phyloP scores from a whole-genome alignment of 208 protist genomes.

The Lotmaria passim region DNA sequence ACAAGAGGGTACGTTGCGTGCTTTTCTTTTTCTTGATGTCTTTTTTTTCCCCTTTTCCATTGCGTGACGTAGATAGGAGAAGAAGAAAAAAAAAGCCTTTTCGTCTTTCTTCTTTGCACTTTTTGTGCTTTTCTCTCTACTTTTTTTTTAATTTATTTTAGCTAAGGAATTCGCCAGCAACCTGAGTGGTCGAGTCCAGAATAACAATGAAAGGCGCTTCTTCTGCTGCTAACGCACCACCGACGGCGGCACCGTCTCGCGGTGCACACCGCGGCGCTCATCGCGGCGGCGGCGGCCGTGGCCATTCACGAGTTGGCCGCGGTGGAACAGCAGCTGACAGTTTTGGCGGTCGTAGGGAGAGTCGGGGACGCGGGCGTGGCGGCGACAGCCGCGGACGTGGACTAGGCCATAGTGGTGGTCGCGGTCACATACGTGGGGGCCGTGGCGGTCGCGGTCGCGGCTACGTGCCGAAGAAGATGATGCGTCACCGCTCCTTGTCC shows the following conservation, averaged over 20 bases:
- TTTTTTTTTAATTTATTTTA: too few species aligned
- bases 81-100: too few species aligned
- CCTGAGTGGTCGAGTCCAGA: too few species aligned
- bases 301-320: too few species aligned
- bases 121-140: background rate
- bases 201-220: background rate
- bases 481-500: constrained; percentile 33
- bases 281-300: background rate
- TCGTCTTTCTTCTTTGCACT: background rate
- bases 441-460: constrained; percentile 18
- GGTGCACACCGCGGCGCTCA: constrained; percentile 6
- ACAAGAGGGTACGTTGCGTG: background rate
- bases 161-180: too few species aligned
- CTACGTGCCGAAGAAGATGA: constrained; percentile 3
- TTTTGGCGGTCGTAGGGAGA: constrained; percentile 2
- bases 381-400: constrained; percentile 10
- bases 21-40: background rate
- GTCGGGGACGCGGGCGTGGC: constrained; percentile 19
- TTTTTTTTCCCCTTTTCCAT: background rate
- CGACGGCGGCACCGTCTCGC: background rate
- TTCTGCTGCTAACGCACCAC: background rate
- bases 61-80: background rate
- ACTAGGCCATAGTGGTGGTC: background rate
- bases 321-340: background rate
- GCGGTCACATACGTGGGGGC: constrained; percentile 9